Evolutionary conservation across 2,329 filamentous ascomycete species (phyloP).

Genomic region (Penicillium sp.): DNA sequence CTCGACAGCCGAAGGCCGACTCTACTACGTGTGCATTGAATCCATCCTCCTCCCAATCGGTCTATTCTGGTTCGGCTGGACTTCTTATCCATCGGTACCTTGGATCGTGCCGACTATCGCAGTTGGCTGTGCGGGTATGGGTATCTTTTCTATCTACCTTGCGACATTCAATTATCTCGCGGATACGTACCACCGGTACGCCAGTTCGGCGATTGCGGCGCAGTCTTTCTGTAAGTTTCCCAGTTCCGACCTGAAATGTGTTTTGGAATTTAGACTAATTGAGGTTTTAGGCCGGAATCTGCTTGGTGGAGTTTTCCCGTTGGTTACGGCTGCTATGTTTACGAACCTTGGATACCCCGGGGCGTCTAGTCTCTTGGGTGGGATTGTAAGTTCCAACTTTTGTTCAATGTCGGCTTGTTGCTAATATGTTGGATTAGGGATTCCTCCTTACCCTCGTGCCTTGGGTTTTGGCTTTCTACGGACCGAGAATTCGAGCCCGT

Average conservation of each 20-base stretch:
- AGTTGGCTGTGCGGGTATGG: conserved; percentile 74
- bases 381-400: conserved; percentile 54
- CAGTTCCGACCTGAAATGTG: background rate
- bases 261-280: background rate
- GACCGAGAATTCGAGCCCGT: conserved; percentile 70
- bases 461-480: conserved; percentile 80
- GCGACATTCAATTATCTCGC: conserved; percentile 92
- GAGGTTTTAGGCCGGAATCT: conserved; percentile 64
- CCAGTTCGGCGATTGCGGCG: conserved; percentile 80
- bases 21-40: conserved; percentile 82
- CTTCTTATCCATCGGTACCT: conserved; percentile 60
- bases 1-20: conserved; percentile 67
- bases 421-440: conserved; percentile 35
- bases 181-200: conserved; percentile 82
- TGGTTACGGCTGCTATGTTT: conserved; percentile 75
- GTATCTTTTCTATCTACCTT: conserved; percentile 83
- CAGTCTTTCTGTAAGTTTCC: conserved; percentile 68
- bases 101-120: conserved; percentile 73
- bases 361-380: conserved; percentile 74
- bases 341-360: conserved; percentile 66
- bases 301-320: conserved; percentile 75
- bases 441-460: conserved; percentile 73
- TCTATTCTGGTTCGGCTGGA: conserved; percentile 79
- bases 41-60: conserved; percentile 74
- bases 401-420: background rate